Evolutionary conservation across 257 asterid genomes (phyloP).

Genomic region (Solanum ossicruentum): DNA sequence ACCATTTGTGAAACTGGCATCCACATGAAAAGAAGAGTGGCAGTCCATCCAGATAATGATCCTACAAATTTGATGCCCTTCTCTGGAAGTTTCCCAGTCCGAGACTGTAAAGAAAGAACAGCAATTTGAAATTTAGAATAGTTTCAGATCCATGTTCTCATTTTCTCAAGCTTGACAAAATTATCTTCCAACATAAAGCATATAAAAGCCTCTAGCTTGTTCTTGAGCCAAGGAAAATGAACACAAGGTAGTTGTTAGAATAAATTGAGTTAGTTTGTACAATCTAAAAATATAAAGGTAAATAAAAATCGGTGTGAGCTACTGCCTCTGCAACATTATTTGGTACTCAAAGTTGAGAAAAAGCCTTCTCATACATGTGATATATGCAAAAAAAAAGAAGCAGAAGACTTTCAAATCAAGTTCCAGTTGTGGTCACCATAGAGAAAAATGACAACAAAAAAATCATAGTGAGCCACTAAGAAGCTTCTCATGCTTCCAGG

Average conservation of each 20-base stretch:
- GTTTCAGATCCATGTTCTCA: not conserved
- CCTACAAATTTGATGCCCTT: slow-evolving; percentile 58
- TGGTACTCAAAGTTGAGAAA: not conserved
- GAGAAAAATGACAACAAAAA: not conserved
- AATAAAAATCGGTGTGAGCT: not conserved
- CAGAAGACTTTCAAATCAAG: not conserved
- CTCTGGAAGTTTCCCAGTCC: slow-evolving; percentile 74
- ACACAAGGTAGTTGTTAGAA: not conserved
- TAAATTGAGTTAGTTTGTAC: not conserved
- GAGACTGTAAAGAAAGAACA: slow-evolving; percentile 38
- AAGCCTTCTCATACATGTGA: not conserved
- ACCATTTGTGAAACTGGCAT: slow-evolving; percentile 96
- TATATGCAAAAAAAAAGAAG: not conserved
- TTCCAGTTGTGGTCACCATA: not conserved
- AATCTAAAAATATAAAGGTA: not conserved
- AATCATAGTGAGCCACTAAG: not conserved
- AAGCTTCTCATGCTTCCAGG: not conserved
- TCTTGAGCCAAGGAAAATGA: not conserved
- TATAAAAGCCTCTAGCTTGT: not conserved
- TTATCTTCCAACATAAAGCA: not conserved
- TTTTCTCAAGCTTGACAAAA: not conserved
- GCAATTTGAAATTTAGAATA: not conserved
- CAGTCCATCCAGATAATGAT: slow-evolving; percentile 84
- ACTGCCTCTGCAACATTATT: not conserved
- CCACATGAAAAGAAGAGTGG: slow-evolving; percentile 99